Evolutionary conservation across 768 basidiomycete genomes (phyloP), one percentile per base, ranked within the genome.

Genomic region (Pleurotus platypus): DNA sequence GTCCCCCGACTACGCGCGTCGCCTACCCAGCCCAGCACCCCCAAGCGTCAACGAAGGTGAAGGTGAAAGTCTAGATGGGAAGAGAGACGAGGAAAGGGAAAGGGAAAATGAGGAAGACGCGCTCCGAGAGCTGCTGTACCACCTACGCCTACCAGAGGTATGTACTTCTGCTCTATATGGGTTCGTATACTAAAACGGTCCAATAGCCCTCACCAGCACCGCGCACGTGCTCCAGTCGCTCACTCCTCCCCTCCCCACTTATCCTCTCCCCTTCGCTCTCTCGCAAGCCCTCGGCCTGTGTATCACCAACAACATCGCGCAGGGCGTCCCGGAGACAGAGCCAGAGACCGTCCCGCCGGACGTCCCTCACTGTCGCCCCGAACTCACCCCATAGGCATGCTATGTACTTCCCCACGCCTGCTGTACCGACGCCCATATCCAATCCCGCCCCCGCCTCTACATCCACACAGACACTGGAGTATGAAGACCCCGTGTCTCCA

Each of bases 361-460:
- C 38, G 30, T 39, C 38, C 20, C 46, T 50, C 39, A 37, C 16
- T 20, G 11, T 40, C 39, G 9, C 24, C 13, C 46, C 13, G n/a
- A 20, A 24, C 38, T 42, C 51, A 37, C 51, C 51, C n/a, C 15
- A 54, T 37, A 39, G 51, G 9, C 51, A 42, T 22, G 51, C 51
- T 9, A 42, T 54, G 42, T 54, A 54, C 38, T 39, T 40, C 37
- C 39, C 51, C 16, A 54, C 51, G 18, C 51, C 30, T 3, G 30
- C 30, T 8, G 8, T 11, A 8, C 30, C 30, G 9, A 11, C 30
- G 30, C 30, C 30, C 7, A 11, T 6, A 30, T 24, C 24, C 24
- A 24, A 24, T 24, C 24, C 24, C 24, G 24, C 24, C 24, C 26
- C 26, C 27, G 27, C 27, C 27, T 30, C 27, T 5, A 11, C 30